phyloP scores from a whole-genome alignment of 345 rosid species.

The Theobroma cacao region DNA sequence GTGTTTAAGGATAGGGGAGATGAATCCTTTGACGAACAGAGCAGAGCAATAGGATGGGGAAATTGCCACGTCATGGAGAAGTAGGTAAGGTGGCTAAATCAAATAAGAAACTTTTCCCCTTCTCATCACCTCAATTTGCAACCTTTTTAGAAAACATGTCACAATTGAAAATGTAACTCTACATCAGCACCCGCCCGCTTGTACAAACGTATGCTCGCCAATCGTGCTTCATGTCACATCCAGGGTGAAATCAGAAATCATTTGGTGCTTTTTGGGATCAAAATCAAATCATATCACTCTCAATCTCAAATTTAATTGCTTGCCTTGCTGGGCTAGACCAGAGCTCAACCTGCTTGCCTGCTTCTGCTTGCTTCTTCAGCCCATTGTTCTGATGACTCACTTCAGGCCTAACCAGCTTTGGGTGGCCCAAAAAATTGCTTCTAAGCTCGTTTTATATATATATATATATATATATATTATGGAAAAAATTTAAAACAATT shows the following conservation, averaged over 20 bases:
- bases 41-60: neutral
- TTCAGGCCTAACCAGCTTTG: neutral
- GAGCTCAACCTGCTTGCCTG: neutral
- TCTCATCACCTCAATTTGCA: neutral
- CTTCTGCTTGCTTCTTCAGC: neutral
- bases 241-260: neutral
- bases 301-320: neutral
- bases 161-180: neutral
- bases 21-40: constrained; percentile 4
- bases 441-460: too few species aligned
- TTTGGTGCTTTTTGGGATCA: neutral
- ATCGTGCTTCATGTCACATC: constrained; percentile 20
- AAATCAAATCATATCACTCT: neutral
- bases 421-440: neutral
- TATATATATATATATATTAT: too few species aligned
- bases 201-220: constrained; percentile 1
- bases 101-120: neutral
- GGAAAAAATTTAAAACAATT: too few species aligned
- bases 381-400: neutral
- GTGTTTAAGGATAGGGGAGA: neutral
- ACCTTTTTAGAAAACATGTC: neutral
- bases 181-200: neutral
- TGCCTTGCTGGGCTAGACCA: neutral
- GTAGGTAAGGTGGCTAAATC: constrained; percentile 10
- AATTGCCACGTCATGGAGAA: neutral